Base-by-base conservation (phyloP, 2,329 filamentous ascomycete species). In the Xylariaceae sp. region DNA sequence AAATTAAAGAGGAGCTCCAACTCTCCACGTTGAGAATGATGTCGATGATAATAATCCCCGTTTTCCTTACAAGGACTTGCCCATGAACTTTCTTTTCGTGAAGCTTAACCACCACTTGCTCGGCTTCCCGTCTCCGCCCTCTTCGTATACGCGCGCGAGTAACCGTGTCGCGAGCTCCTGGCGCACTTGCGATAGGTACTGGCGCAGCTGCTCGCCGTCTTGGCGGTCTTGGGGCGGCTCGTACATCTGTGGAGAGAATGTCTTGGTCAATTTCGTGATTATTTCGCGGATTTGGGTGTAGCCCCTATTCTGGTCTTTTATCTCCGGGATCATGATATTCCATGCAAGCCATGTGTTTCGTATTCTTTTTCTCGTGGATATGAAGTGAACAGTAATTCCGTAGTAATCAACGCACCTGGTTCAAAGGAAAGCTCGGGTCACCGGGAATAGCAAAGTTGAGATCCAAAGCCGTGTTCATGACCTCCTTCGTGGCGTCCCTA, bases 11-110 rank as follows among this genome's bases (percentile, higher is more conserved):
- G 13, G 42, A 45, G 45, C n/a, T 30, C 35, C 1, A 11, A 42
- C 47, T 50, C 23, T 56, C 23, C 23, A 30, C 23, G 23, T 5
- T 30, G 23, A 30, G 23, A 30, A 30, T 30, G 23, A 30, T 30
- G 4, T 30, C 23, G 23, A 5, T 30, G 23, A 30, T 30, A 30
- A 30, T 30, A 4, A 30, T 30, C 34, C 13, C 35, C 30, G 42
- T 7, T 9, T 10, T 45, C 3, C 15, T 11, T 80, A 92, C 77
- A 94, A 79, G 67, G 85, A 84, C 85, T 97, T 97, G 74, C 92
- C 92, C 94, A 99, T 97, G 74, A 99, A 99, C 85, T 97, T 97
- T 78, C 94, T 88, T 87, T 97, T 97, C 56, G 90, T 90, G 75
- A 97, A 99, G 81, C 94, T 97, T 74, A 99, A 77, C 94, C 94